Base-by-base conservation (phyloP, 2,329 filamentous ascomycete genomes). In the Lasiodiplodia sp. region DNA sequence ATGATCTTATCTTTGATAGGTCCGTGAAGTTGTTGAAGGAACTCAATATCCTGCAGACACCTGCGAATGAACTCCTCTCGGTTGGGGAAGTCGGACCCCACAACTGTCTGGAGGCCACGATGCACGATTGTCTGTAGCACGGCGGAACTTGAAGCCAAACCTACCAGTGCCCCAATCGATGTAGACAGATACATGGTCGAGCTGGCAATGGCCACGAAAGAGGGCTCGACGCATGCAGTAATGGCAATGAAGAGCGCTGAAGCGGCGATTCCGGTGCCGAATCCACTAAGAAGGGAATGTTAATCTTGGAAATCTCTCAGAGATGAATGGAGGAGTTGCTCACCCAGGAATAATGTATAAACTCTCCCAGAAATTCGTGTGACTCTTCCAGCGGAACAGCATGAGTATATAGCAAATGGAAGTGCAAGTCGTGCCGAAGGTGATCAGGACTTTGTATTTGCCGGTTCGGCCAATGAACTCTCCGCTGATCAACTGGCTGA, bases 401-500 rank as follows among this genome's bases (percentile, higher is more conserved):
- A 77, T 34, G 2, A 76, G 70, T 14, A 72, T 34, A 47, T 75
- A 77, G 21, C 72, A 71, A n/a, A 69, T 51, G 5, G 73, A 70
- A 2, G 72, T 70, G n/a, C 70, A 55, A 8, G 72, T 28, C 0
- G 73, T 74, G 7, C 75, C 73, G 2, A 72, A 38, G 2, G 74
- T 64, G 11, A 71, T 73, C 10, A 74, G 67, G 8, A 53, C 25
- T 63, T 76, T 76, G 68, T 77, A 77, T 1, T 72, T 71, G n/a
- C 75, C 75, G 12, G 72, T 25, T 79, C 79, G 81, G 51, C 84
- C 83, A 72, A 91, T 90, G 60, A 84, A 81, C 0, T 81, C 73
- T 0, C 91, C 90, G 0, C 88, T 84, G 0, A 89, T 52, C 2
- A 93, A 79, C 0, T 88, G 89, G 0, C 90, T 90, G 0, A 88